Percentiles rank a stretch among this genome's conserved stretches.
Evolutionary conservation across 805 yeast genomes (phyloP).

Genomic region (Ogataea nonfermentans): DNA sequence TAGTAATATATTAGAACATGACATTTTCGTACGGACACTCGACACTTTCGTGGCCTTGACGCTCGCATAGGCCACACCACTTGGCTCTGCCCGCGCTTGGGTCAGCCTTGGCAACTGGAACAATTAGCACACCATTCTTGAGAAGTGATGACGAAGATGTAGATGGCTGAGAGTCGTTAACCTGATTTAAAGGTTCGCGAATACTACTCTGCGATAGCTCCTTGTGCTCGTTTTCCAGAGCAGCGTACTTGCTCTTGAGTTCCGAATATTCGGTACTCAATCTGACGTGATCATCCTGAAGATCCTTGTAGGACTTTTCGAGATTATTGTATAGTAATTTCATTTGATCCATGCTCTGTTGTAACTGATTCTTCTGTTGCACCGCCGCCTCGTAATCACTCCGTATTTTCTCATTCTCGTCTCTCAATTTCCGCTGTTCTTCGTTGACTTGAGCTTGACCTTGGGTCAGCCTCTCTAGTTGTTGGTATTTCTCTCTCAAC

Average conservation of each 20-base stretch:
- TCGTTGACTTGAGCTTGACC: constrained; percentile 9
- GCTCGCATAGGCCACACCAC: constrained; percentile 95
- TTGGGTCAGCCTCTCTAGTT: constrained; percentile 10
- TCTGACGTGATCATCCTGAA: background rate
- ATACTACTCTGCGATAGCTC: background rate
- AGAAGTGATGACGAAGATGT: background rate
- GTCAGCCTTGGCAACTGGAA: constrained; percentile 51
- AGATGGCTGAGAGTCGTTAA: no score
- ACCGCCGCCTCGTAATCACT: background rate
- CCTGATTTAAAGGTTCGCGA: no score
- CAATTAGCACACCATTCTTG: constrained; percentile 34
- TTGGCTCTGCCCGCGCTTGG: constrained; percentile 70
- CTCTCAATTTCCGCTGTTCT: background rate
- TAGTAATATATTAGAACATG: constrained; percentile 22
- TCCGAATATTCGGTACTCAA: background rate
- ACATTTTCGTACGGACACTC: constrained; percentile 81
- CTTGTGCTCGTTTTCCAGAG: background rate
- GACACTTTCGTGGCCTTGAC: constrained; percentile 81
- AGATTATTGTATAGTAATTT: no score
- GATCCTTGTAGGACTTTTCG: background rate
- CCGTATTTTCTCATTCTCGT: background rate
- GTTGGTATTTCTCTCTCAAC: constrained; percentile 5
- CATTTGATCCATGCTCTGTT: no score
- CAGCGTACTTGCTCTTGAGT: background rate
- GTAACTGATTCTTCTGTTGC: background rate